Percentiles rank a stretch among this genome's conserved stretches.
These are phyloP conservation scores for Leccinum uliginosum DNA, from an alignment of 768 basidiomycete genomes.

Conservation along the genomic window DNA sequence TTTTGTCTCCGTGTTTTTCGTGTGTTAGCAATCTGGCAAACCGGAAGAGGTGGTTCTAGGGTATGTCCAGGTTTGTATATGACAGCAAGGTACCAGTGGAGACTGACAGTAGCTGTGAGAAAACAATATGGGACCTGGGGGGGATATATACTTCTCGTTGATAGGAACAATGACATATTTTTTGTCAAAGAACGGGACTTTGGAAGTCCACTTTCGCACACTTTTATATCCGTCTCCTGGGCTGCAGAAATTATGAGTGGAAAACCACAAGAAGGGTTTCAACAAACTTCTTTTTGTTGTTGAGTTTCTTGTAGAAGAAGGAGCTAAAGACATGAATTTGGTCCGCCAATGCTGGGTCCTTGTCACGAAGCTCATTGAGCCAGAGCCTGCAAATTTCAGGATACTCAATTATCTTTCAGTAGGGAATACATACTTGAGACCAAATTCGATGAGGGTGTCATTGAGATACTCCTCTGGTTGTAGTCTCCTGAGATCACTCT, in stretches of 20 bases:
- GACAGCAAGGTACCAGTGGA: conserved; percentile 97
- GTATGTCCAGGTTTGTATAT: conserved; percentile 76
- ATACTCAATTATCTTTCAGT: not conserved
- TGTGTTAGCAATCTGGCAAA: not conserved
- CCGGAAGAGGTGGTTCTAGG: conserved; percentile 46
- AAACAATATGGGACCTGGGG: not conserved
- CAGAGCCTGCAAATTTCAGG: conserved; percentile 50
- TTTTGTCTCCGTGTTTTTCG: conserved; percentile 23
- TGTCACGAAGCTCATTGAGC: conserved; percentile 53
- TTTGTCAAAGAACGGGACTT: conserved; percentile 84
- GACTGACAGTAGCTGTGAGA: conserved; percentile 39
- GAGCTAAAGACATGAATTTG: conserved; percentile 92
- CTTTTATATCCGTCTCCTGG: conserved; percentile 69
- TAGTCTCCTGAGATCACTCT: conserved; percentile 71
- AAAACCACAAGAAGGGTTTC: not conserved
- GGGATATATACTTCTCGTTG: conserved; percentile 77
- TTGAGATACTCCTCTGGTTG: conserved; percentile 85
- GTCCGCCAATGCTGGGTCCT: conserved; percentile 57
- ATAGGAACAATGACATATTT: conserved; percentile 93
- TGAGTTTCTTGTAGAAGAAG: conserved; percentile 96
- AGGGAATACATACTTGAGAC: conserved; percentile 66
- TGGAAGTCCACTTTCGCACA: conserved; percentile 92
- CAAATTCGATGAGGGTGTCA: conserved; percentile 95
- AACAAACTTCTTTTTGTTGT: conserved; percentile 51
- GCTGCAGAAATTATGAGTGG: conserved; percentile 29